phyloP scores from a whole-genome alignment of 2,329 filamentous ascomycete genomes.

The Cladosporium sp. region DNA sequence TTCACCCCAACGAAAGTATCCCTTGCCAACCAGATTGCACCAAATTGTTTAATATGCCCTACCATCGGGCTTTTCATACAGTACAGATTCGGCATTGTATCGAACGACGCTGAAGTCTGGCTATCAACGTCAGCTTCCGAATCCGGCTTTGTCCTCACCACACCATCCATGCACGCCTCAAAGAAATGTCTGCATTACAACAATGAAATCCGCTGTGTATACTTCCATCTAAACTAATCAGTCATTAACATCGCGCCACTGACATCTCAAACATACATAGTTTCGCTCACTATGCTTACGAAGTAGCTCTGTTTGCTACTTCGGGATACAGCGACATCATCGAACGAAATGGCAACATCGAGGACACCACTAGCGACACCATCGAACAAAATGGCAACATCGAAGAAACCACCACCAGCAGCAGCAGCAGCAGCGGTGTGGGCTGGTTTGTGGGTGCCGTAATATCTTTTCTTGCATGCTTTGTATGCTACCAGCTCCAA shows the following conservation, averaged over 20 bases:
- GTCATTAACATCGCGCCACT: not conserved
- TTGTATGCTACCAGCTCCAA: not conserved
- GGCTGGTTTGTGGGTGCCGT: not conserved
- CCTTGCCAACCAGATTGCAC: not conserved
- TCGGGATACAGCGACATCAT: not conserved
- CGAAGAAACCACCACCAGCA: not conserved
- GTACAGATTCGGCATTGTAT: not conserved
- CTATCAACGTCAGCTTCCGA: not conserved
- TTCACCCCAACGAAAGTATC: not conserved
- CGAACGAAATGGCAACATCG: not conserved
- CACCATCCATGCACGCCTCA: not conserved
- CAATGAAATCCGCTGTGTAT: not conserved
- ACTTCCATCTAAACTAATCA: not conserved
- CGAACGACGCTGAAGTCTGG: not conserved
- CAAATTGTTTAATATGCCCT: not conserved
- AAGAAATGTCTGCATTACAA: not conserved
- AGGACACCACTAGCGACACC: not conserved
- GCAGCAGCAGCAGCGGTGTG: not conserved
- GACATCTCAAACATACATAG: not conserved
- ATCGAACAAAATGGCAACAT: not conserved
- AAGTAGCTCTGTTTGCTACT: not conserved
- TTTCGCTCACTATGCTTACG: not conserved
- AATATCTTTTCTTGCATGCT: not conserved
- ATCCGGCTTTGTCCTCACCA: not conserved
- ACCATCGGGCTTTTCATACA: not conserved